Conservation (phyloP, 2,329 filamentous ascomycete genomes). For the Talaromyces marneffei region DNA sequence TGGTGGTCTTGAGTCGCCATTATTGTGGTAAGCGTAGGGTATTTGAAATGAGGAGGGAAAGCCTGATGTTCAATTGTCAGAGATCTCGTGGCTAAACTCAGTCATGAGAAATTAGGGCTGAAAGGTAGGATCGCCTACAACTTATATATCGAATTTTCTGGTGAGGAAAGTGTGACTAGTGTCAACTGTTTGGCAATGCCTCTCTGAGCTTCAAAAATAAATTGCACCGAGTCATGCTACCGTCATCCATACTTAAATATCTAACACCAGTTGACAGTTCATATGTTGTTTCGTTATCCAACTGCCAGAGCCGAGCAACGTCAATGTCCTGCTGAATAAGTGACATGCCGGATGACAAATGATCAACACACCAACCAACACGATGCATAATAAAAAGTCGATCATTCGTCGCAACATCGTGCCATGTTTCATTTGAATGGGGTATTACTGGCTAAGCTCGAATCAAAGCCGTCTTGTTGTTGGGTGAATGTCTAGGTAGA, state of each 20-base stretch:
- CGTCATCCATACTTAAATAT: not conserved
- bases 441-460: not conserved
- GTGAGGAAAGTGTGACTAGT: not conserved
- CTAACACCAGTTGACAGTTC: not conserved
- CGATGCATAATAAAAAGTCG: too few relatives aligned
- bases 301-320: not conserved
- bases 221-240: not conserved
- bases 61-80: not conserved
- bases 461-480: not conserved
- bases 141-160: not conserved
- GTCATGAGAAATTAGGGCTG: not conserved
- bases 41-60: not conserved
- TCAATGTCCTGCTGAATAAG: not conserved
- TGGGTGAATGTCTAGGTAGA: not conserved
- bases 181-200: not conserved
- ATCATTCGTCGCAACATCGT: not conserved
- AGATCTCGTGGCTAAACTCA: not conserved
- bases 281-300: not conserved
- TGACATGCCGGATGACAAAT: not conserved
- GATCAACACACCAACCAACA: not conserved
- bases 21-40: not conserved
- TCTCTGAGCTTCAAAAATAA: not conserved
- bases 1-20: slow-evolving; percentile 2
- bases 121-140: not conserved
- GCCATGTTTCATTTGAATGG: not conserved